Evolutionary conservation across 345 rosid genomes (phyloP), one percentile per base, ranked within the genome.

Genomic region (Lumnitzera littorea): DNA sequence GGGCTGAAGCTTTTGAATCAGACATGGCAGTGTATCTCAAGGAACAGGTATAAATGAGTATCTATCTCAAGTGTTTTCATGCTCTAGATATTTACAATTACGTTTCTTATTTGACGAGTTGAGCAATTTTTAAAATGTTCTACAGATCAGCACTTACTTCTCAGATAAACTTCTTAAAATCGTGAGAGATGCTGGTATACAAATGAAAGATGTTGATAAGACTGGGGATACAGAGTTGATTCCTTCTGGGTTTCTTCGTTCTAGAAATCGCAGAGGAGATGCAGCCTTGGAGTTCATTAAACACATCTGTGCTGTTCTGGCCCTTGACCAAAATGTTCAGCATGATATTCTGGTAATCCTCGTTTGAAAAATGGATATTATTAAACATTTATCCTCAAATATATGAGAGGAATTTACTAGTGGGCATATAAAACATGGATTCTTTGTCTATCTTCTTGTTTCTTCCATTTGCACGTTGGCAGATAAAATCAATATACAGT

Each of bases 321-420:
- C 84, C 53, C 96, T 92, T 59, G 98, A 92, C 78, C 84, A 76
- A 15, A 78, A 75, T 62, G 91, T 87, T 72, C 88, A 81, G 71
- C 89, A 89, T 56, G 94, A 89, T 72, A 78, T 92, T 78, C 84
- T 89, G 91, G 98, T 89, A 79, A 69, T 65, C 43, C 50, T 68
- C 60, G 51, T 51, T 63, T 58, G 56, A 14, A 54, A n/a, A 13
- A 47, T 57, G 36, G 20, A 16, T 24, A 24, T 36, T 50, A 23
- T 9, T 14, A 11, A 20, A 4, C 29, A 16, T 17, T 27, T 51
- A 16, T 51, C 13, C 12, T 9, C 20, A 8, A 50, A 8, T 14
- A 10, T 51, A n/a, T 20, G 20, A 51, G 24, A 51, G 17, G 12
- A 51, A 51, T 12, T n/a, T 51, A 3, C 36, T 6, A 3, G 36